Conservation (phyloP, 2,329 filamentous ascomycete species). For the Stylonectria norvegica region DNA sequence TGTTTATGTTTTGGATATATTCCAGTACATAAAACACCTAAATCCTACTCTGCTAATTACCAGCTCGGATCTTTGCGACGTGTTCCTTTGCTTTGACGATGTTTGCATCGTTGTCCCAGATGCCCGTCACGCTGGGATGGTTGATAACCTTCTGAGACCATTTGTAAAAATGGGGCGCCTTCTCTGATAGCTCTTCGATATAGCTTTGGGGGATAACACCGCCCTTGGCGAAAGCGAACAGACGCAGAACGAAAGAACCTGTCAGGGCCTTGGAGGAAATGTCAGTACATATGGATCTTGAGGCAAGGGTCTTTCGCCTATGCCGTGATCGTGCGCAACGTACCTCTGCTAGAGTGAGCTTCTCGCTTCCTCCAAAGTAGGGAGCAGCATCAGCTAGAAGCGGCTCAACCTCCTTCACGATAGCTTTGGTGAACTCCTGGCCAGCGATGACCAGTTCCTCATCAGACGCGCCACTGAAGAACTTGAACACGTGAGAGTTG, state of each 20-base stretch:
- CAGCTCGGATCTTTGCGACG: constrained; percentile 15
- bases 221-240: constrained; percentile 53
- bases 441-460: constrained; percentile 48
- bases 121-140: constrained; percentile 63
- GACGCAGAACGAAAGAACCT: constrained; percentile 64
- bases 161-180: constrained; percentile 63
- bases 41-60: too few relatives aligned
- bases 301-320: neutral
- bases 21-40: too few relatives aligned
- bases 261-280: constrained; percentile 49
- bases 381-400: constrained; percentile 55
- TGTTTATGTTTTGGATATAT: too few relatives aligned
- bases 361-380: constrained; percentile 62
- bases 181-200: constrained; percentile 44
- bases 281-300: too few relatives aligned
- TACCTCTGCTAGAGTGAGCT: constrained; percentile 72
- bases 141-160: constrained; percentile 61
- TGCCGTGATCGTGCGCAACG: constrained; percentile 11
- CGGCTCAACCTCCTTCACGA: constrained; percentile 72
- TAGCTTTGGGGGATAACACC: constrained; percentile 51
- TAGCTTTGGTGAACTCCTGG: constrained; percentile 49
- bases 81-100: constrained; percentile 17
- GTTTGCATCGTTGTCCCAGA: constrained; percentile 51
- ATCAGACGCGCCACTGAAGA: constrained; percentile 45
- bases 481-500: constrained; percentile 43